Base-by-base conservation (phyloP, 345 rosid species). In the Hirschfeldia incana region DNA sequence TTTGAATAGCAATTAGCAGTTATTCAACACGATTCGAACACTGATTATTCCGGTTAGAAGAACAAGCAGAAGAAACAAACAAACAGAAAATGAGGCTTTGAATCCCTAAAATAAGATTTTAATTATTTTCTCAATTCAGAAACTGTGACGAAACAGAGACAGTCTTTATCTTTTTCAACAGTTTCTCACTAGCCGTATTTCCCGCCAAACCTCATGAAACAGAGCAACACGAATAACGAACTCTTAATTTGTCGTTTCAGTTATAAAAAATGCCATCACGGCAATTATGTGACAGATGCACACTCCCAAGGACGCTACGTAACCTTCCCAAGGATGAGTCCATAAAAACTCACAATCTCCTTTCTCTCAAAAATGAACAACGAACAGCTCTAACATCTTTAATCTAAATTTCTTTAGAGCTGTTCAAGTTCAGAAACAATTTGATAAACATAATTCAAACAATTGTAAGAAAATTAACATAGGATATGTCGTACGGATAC, bases 271-370 rank as follows among this genome's bases (percentile, higher is more conserved):
- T 32, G 10, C 28, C 34, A 58, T 65, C 49, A 42, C 10, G 21
- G 51, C 58, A 69, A 44, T 7, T 46, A 70, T 42, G 69, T 49
- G 36, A 67, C 65, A 28, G 1, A 53, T 53, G 8, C 44, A 69
- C 62, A 75, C 76, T 80, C 67, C 76, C 0, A 74, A 6, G 69
- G 68, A 71, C 76, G 80, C 76, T 53, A 80, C 73, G 65, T 66
- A 58, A 76, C 76, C 77, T 80, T 71, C 83, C 83, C 5, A 76
- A 69, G 69, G 57, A 49, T 13, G 77, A 76, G 80, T 76, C 77
- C 57, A 49, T 49, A 49, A 49, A 49, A 49, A 58, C 68, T 75
- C 76, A 57, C 55, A 65, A 49, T 32, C 44, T 16, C 29, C 8
- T 8, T 13, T 29, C 28, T 69, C 67, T 51, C 57, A 4, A 13